Evolutionary conservation across 75 land plant species (phyloP), one percentile per base, ranked within the genome.

Genomic region (Picea sitchensis): DNA sequence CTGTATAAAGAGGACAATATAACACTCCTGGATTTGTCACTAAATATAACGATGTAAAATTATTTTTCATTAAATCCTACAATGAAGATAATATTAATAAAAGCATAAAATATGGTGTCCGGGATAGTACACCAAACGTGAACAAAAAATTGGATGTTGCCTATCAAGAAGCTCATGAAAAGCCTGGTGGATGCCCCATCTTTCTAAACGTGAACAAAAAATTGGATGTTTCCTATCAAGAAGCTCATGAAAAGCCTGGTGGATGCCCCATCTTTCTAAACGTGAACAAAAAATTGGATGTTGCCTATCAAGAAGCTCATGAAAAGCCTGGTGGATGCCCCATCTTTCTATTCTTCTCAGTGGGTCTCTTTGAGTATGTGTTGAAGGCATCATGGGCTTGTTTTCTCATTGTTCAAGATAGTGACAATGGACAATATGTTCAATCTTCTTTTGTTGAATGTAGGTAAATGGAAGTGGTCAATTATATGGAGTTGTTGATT

Each of bases 401-500:
- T 21, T 20, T 62, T 62, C 64, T 62, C 4, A 62, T 20, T 4
- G 23, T 62, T 15, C 8, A 20, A 2, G 64, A 18, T 61, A 18
- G 20, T 62, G 20, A 62, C 64, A 62, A 8, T 62, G 20, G n/a
- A 62, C 18, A 62, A 4, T 62, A 7, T 20, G 7, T 62, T 62
- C 64, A 62, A 20, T 62, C 12, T 62, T 1, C 23, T 62, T 21
- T 20, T 62, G 64, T 20, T 62, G 20, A 62, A 17, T 61, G 54
- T 77, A 89, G 91, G 91, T 90, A 1, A 90, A 90, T 87, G 89
- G 87, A 71, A 90, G 92, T 78, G 89, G 92, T 69, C 92, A 90
- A 78, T 90, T 90, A 36, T 90, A 89, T 82, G 92, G 92, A 18
- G 86, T 90, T 14, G 89, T 86, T 59, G 92, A 90, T 65, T 87